phyloP scores from a whole-genome alignment of 2,329 filamentous ascomycete genomes.

The Arthrobotrys conoides region DNA sequence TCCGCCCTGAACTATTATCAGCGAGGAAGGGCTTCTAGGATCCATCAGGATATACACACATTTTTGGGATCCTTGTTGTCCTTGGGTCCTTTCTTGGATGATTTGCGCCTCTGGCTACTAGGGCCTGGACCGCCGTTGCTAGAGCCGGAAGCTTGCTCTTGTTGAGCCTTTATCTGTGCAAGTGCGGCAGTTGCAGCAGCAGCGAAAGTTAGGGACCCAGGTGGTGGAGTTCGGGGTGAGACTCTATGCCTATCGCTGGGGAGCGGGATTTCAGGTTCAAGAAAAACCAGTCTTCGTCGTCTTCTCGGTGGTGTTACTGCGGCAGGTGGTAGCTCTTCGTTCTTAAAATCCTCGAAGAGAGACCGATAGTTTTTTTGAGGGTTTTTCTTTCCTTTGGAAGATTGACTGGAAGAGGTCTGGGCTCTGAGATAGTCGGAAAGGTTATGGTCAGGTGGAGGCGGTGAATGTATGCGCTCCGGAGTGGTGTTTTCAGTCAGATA shows the following conservation, averaged over 20 bases:
- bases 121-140: not conserved
- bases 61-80: slow-evolving; percentile 4
- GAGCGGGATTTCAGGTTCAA: too few relatives aligned
- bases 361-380: slow-evolving; percentile 31
- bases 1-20: slow-evolving; percentile 63
- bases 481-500: not conserved
- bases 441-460: not conserved
- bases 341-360: not conserved
- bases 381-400: not conserved
- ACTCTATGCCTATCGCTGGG: too few relatives aligned
- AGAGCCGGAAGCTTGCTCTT: not conserved
- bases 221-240: too few relatives aligned
- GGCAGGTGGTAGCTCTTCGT: not conserved
- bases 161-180: slow-evolving; percentile 1
- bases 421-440: too few relatives aligned
- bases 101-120: not conserved
- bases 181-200: not conserved
- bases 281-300: not conserved
- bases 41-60: slow-evolving; percentile 16
- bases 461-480: not conserved
- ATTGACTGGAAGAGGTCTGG: not conserved
- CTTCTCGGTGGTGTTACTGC: not conserved
- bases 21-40: not conserved
- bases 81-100: not conserved
- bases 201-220: not conserved